phyloP scores from a whole-genome alignment of 805 yeast genomes.

The Candida nemodendra region DNA sequence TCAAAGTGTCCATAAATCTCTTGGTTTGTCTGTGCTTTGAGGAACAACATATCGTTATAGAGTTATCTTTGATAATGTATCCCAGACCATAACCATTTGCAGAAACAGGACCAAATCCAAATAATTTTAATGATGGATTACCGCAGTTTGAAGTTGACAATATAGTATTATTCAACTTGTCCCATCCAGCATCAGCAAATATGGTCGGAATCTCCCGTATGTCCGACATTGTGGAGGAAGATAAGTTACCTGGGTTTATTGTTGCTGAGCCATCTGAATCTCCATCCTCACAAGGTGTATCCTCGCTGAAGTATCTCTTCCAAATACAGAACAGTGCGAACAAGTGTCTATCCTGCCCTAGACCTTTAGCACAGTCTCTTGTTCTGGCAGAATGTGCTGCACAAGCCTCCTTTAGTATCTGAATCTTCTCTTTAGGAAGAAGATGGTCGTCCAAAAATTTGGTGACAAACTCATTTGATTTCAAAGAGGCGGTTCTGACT shows the following conservation, averaged over 20 bases:
- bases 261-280: conserved; percentile 36
- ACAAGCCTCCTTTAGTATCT: conserved; percentile 67
- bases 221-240: conserved; percentile 22
- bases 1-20: conserved; percentile 69
- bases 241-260: conserved; percentile 28
- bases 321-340: conserved; percentile 86
- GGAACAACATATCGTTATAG: conserved; percentile 76
- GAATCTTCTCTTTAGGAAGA: conserved; percentile 57
- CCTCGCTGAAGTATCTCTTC: conserved; percentile 55
- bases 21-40: conserved; percentile 87
- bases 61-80: conserved; percentile 78
- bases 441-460: conserved; percentile 72
- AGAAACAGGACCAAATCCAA: conserved; percentile 90
- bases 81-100: conserved; percentile 94
- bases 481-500: conserved; percentile 76
- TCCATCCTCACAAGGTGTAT: conserved; percentile 25
- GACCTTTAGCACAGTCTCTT: conserved; percentile 65
- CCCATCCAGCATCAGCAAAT: conserved; percentile 89
- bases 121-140: conserved; percentile 79
- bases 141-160: conserved; percentile 90
- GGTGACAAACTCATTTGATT: conserved; percentile 78
- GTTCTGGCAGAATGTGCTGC: conserved; percentile 65
- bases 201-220: conserved; percentile 59
- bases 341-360: conserved; percentile 90
- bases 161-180: conserved; percentile 72